Evolutionary conservation across 163 green algal species (phyloP).

Genomic region (Smithsoniella earleae): DNA sequence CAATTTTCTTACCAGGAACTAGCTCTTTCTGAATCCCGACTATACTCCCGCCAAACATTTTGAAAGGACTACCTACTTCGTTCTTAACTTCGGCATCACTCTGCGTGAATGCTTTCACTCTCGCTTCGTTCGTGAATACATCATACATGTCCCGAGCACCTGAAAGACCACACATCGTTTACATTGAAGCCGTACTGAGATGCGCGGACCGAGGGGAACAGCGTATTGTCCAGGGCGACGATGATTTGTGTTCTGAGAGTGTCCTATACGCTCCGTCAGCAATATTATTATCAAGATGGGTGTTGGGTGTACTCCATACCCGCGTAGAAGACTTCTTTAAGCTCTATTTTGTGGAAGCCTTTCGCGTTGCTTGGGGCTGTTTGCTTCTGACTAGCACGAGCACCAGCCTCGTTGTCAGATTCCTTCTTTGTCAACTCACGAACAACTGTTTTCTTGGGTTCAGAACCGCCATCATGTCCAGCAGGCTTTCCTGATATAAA

Average conservation of each 20-base stretch:
- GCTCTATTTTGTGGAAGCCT: conserved; percentile 40
- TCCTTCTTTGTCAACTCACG: too few relatives aligned
- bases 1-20: conserved; percentile 47
- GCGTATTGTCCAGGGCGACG: too few relatives aligned
- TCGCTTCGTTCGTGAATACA: conserved; percentile 39
- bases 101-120: conserved; percentile 64
- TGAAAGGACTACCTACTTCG: conserved; percentile 51
- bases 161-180: too few relatives aligned
- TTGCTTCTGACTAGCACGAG: too few relatives aligned
- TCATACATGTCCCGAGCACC: conserved; percentile 18
- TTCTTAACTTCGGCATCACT: conserved; percentile 46
- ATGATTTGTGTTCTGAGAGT: too few relatives aligned
- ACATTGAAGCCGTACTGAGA: too few relatives aligned
- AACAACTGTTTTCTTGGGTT: conserved; percentile 6
- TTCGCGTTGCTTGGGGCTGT: neutral
- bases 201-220: too few relatives aligned
- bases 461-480: neutral
- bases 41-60: conserved; percentile 75
- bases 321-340: conserved; percentile 76
- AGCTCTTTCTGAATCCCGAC: conserved; percentile 63
- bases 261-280: too few relatives aligned
- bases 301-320: conserved; percentile 73
- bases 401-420: too few relatives aligned
- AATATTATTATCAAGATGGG: too few relatives aligned
- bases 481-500: conserved; percentile 13